phyloP scores from a whole-genome alignment of 495 filamentous ascomycete species.

The Amorphotheca resinae region DNA sequence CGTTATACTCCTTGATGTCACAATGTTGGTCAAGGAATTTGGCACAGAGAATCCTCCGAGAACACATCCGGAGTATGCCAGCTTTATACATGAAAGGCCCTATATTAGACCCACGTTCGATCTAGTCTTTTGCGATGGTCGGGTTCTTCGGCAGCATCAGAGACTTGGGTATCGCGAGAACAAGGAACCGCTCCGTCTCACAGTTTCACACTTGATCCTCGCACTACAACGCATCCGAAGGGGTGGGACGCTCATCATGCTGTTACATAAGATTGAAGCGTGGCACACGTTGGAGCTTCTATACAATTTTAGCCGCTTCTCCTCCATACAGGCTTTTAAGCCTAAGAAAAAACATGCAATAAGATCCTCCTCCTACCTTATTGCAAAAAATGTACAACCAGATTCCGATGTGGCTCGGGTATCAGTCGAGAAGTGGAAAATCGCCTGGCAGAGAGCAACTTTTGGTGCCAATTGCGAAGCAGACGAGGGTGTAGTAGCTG shows the following conservation, averaged over 20 bases:
- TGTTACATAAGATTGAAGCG: conserved; percentile 38
- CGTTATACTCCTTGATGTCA: conserved; percentile 1
- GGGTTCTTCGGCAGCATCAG: conserved; percentile 37
- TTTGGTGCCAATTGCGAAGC: conserved; percentile 28
- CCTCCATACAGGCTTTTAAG: conserved; percentile 37
- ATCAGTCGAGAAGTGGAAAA: conserved; percentile 31
- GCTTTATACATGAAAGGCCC: conserved; percentile 12
- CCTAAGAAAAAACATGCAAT: conserved; percentile 28
- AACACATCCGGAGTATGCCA: conserved; percentile 2
- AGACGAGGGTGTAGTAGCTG: conserved; percentile 17
- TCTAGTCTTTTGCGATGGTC: conserved; percentile 45
- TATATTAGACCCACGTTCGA: conserved; percentile 29
- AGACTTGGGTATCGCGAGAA: conserved; percentile 27
- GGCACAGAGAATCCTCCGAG: neutral
- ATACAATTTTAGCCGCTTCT: conserved; percentile 31
- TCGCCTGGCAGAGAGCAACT: conserved; percentile 32
- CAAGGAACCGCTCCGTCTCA: conserved; percentile 31
- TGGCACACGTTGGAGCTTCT: conserved; percentile 28
- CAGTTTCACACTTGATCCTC: conserved; percentile 33
- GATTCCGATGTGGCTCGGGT: conserved; percentile 21
- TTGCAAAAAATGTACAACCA: conserved; percentile 35
- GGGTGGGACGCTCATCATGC: conserved; percentile 31
- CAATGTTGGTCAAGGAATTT: conserved; percentile 5
- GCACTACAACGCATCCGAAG: conserved; percentile 32
- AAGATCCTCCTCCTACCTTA: conserved; percentile 42